phyloP scores from a whole-genome alignment of 768 basidiomycete species.

The Lepiota subincarnata region DNA sequence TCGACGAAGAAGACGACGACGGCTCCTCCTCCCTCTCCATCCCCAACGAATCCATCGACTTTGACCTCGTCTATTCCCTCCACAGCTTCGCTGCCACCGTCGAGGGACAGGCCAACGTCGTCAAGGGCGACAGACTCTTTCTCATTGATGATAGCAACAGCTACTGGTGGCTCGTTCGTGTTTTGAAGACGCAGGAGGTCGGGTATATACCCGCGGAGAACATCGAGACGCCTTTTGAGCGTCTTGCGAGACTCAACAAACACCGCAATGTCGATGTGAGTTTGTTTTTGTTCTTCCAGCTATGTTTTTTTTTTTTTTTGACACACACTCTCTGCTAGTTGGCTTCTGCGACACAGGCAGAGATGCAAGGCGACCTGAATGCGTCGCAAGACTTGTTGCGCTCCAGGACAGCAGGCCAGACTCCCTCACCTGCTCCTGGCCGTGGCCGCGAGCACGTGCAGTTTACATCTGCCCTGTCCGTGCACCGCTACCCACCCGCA shows the following conservation, averaged over 20 bases:
- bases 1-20: constrained; percentile 75
- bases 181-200: constrained; percentile 97
- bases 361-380: constrained; percentile 52
- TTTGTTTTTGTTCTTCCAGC: constrained; percentile 14
- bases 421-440: constrained; percentile 45
- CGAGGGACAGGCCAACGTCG: constrained; percentile 97
- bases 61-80: constrained; percentile 87
- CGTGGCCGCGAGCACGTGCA: constrained; percentile 47
- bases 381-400: constrained; percentile 52
- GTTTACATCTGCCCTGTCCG: constrained; percentile 65
- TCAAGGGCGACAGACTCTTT: constrained; percentile 95
- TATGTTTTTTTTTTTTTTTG: constrained; percentile 11
- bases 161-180: constrained; percentile 99
- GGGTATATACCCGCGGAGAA: constrained; percentile 99
- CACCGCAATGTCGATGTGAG: constrained; percentile 95
- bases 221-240: constrained; percentile 97
- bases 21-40: constrained; percentile 80
- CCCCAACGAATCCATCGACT: constrained; percentile 90
- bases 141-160: constrained; percentile 98
- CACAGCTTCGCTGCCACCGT: constrained; percentile 98
- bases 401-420: constrained; percentile 37
- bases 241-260: constrained; percentile 93
- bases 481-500: constrained; percentile 76
- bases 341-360: constrained; percentile 69
- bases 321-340: constrained; percentile 42